These are phyloP conservation scores for Dorcoceras hygrometricum DNA, from an alignment of 257 asterid species.

Conservation along the genomic window DNA sequence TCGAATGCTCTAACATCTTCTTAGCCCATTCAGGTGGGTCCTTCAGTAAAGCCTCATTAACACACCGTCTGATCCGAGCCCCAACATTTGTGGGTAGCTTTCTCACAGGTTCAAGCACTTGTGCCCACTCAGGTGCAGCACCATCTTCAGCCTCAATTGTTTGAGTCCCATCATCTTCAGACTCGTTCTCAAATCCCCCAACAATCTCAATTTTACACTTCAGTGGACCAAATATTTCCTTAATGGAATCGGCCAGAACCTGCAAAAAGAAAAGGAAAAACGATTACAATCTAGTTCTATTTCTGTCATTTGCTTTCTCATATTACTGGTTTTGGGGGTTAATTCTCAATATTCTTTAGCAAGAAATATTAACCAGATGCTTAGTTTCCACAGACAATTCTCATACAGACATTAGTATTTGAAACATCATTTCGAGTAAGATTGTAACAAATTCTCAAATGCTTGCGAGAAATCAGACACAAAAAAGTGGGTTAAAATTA, in stretches of 20 bases:
- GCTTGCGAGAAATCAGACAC: conserved; percentile 2
- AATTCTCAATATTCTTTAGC: conserved; percentile 6
- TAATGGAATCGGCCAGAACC: conserved; percentile 87
- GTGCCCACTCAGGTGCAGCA: conserved; percentile 85
- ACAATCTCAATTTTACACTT: conserved; percentile 48
- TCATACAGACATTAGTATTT: neutral
- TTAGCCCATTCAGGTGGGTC: conserved; percentile 95
- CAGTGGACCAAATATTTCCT: conserved; percentile 66
- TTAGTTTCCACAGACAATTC: neutral
- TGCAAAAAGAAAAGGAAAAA: conserved; percentile 37
- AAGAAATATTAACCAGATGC: neutral
- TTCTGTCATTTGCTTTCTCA: neutral
- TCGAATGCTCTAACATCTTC: conserved; percentile 69
- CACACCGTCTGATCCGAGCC: conserved; percentile 77
- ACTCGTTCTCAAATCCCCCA: conserved; percentile 42
- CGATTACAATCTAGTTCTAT: conserved; percentile 21
- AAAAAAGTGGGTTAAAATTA: conserved; percentile 6
- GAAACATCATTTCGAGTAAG: conserved; percentile 1
- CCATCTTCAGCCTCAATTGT: conserved; percentile 42
- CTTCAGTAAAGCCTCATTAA: conserved; percentile 69
- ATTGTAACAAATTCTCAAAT: neutral
- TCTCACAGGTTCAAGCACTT: conserved; percentile 86
- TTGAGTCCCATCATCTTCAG: conserved; percentile 47
- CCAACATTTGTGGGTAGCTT: conserved; percentile 98
- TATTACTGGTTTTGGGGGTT: neutral